Percentiles rank a stretch among this genome's conserved stretches.
These are phyloP conservation scores for Beauveria rudraprayagi DNA, from an alignment of 2,329 filamentous ascomycete species.

Conservation along the genomic window DNA sequence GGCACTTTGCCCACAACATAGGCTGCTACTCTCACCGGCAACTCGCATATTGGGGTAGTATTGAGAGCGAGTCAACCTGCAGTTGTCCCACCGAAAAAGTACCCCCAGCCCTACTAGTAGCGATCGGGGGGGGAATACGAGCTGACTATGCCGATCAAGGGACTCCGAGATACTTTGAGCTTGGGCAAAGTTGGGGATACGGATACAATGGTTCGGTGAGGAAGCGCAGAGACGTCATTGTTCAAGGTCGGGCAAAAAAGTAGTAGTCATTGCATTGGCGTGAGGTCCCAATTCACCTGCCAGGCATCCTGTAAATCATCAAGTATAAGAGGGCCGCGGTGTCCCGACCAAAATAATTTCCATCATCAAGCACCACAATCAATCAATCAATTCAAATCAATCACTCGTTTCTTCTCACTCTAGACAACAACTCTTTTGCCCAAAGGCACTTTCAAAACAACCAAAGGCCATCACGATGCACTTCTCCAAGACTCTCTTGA, in stretches of 20 bases:
- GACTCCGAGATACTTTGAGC: not conserved
- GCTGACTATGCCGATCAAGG: not conserved
- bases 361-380: not conserved
- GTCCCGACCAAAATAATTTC: not conserved
- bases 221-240: not conserved
- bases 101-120: not conserved
- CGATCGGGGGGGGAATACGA: conserved; percentile 3
- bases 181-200: not conserved
- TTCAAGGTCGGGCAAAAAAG: not conserved
- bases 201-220: not conserved
- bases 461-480: conserved; percentile 30
- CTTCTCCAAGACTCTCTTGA: conserved; percentile 31
- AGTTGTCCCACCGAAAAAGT: not conserved
- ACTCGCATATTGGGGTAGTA: too few relatives aligned
- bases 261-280: too few relatives aligned
- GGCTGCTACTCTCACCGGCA: too few relatives aligned
- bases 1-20: too few relatives aligned
- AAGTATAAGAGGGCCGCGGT: not conserved
- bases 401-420: not conserved
- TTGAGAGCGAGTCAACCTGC: not conserved
- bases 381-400: not conserved
- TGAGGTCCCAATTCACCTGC: too few relatives aligned
- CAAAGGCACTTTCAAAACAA: conserved; percentile 4
- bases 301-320: not conserved
- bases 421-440: conserved; percentile 1